Conservation (phyloP, 768 basidiomycete genomes). For the Phlebiopsis gigantea region DNA sequence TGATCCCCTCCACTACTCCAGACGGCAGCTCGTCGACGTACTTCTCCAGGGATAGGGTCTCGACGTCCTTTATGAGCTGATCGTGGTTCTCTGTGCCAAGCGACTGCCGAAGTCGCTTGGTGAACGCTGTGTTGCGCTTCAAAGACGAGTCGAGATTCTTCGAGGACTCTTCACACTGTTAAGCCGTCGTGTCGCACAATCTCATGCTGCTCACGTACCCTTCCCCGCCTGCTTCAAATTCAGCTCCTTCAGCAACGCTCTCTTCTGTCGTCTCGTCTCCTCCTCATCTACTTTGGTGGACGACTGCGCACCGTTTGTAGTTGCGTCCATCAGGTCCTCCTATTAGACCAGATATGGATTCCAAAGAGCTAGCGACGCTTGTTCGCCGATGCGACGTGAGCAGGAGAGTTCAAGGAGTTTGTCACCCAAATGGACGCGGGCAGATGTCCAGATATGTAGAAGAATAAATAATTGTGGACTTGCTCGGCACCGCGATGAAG, state of each 20-base stretch:
- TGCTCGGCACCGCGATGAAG: not conserved
- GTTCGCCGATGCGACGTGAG: not conserved
- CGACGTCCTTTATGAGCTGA: conserved; percentile 88
- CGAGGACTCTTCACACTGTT: conserved; percentile 45
- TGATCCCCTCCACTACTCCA: conserved; percentile 80
- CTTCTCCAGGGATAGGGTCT: conserved; percentile 86
- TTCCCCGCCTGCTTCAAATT: conserved; percentile 45
- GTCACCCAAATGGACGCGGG: not conserved
- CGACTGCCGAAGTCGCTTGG: conserved; percentile 88
- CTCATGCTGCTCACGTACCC: conserved; percentile 32
- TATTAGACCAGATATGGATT: not conserved
- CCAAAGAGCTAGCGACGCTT: no score
- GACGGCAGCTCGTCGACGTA: conserved; percentile 93
- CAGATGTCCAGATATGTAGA: not conserved
- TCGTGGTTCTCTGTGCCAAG: conserved; percentile 79
- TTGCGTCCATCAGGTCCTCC: not conserved
- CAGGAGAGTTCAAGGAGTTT: no score
- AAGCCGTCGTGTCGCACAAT: not conserved
- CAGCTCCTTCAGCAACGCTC: conserved; percentile 51
- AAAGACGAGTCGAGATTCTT: conserved; percentile 86
- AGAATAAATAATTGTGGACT: not conserved
- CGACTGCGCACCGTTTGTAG: not conserved
- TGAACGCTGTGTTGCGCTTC: conserved; percentile 92
- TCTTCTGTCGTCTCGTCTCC: conserved; percentile 46
- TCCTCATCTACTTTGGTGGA: conserved; percentile 42